These are phyloP conservation scores for Simmondsia chinensis DNA, from an alignment of 148 eudicot genomes.

Conservation along the genomic window DNA sequence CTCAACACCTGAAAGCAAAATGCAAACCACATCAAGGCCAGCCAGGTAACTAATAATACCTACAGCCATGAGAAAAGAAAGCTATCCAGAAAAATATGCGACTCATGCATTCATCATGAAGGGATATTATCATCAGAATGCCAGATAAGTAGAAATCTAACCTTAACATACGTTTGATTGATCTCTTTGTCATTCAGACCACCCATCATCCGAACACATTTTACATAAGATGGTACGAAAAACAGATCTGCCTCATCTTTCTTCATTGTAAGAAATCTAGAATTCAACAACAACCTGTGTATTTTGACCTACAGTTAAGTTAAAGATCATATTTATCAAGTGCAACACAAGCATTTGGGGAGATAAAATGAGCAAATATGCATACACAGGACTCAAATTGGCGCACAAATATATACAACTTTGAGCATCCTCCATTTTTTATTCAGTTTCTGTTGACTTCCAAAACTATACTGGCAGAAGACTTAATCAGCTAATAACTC, in stretches of 20 bases:
- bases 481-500: no score
- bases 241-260: conserved; percentile 88
- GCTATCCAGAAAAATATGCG: neutral
- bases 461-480: no score
- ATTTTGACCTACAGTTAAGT: conserved; percentile 67
- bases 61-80: no score
- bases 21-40: conserved; percentile 12
- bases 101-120: neutral
- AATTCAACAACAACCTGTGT: conserved; percentile 63
- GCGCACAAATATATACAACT: no score
- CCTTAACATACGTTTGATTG: conserved; percentile 84
- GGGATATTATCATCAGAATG: neutral
- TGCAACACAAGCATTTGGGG: neutral
- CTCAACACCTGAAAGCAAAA: conserved; percentile 72
- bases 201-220: conserved; percentile 94
- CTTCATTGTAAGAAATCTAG: conserved; percentile 61
- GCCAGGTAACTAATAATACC: no score
- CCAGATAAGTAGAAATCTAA: conserved; percentile 9
- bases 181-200: conserved; percentile 92
- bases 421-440: no score
- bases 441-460: no score
- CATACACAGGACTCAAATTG: neutral
- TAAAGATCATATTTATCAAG: neutral
- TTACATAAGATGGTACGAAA: conserved; percentile 85
- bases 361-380: neutral